Conservation (phyloP, 179 eudicot genomes). For the Beta macrorhiza region DNA sequence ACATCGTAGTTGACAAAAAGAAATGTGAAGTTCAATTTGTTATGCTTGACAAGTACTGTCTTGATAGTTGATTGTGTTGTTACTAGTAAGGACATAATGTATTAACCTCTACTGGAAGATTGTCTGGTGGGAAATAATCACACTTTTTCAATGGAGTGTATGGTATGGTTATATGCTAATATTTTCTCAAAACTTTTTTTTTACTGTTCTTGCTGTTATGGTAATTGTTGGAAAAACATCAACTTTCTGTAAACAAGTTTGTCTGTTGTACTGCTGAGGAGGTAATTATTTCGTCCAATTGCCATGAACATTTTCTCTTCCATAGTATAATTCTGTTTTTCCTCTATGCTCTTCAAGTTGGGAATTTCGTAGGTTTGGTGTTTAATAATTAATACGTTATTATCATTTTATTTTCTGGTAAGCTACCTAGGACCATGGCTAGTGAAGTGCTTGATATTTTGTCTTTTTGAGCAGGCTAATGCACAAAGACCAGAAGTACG, state of each 20-base stretch:
- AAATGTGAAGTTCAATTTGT: background rate
- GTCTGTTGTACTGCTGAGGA: background rate
- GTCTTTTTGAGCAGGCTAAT: slow-evolving; percentile 56
- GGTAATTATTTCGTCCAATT: background rate
- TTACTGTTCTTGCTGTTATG: background rate
- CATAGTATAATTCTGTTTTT: background rate
- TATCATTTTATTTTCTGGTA: background rate
- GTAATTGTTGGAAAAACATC: background rate
- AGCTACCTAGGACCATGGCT: background rate
- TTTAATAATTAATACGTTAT: background rate
- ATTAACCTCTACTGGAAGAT: background rate
- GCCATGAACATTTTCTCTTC: background rate
- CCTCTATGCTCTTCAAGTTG: background rate
- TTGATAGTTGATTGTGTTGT: background rate
- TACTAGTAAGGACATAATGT: background rate
- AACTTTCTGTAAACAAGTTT: background rate
- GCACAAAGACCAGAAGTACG: slow-evolving; percentile 99
- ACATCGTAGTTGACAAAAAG: background rate
- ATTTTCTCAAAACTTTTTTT: background rate
- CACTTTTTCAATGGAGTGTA: background rate
- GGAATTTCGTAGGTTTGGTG: background rate
- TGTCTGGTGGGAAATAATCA: background rate
- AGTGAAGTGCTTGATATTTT: slow-evolving; percentile 13
- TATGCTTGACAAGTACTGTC: background rate
- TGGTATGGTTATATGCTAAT: background rate